Evolutionary conservation across 306 rosid species (phyloP), one percentile per base, ranked within the genome.

Genomic region (Sesbania bispinosa): DNA sequence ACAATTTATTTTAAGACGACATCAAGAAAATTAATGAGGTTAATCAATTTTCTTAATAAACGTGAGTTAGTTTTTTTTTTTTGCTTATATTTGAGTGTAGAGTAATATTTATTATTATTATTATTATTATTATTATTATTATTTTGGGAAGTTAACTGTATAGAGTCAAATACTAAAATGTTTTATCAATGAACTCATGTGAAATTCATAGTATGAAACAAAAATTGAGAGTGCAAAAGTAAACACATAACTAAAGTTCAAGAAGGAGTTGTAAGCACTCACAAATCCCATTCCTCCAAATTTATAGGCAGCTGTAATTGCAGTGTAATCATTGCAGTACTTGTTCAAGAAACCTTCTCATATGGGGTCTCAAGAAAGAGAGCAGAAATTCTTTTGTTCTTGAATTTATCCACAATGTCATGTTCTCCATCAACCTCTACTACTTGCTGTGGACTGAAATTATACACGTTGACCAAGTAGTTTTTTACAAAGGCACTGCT

Each of bases 201-300:
- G 21, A 14, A 11, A 26, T 35, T 43, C 10, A 26, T 6, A n/a
- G 32, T 63, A 33, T 27, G 45, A 67, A 67, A 50, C 57, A 41
- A 33, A 20, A 43, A 7, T 32, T n/a, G 43, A 10, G 29, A 42
- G 11, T 43, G 51, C 2, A 32, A 60, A 21, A n/a, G n/a, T n/a
- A n/a, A n/a, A 73, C 23, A 19, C 20, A 23, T 9, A 39, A 18
- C 11, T 10, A 23, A 26, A 33, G 54, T 2, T 32, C 1, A 20
- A 67, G 62, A 66, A 14, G 15, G 46, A 60, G 65, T 38, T 26
- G 35, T 50, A 65, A 50, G 13, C 68, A 78, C 93, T 87, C 10
- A 89, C 96, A 89, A 87, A 89, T 79, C 89, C 87, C 3, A 84
- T 13, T 38, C 96, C 90, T 75, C 89, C 93, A 67, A 77, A 80